Base-by-base conservation (phyloP, 225 moss, liverwort and hornwort genomes). In the Polytrichum commune region DNA sequence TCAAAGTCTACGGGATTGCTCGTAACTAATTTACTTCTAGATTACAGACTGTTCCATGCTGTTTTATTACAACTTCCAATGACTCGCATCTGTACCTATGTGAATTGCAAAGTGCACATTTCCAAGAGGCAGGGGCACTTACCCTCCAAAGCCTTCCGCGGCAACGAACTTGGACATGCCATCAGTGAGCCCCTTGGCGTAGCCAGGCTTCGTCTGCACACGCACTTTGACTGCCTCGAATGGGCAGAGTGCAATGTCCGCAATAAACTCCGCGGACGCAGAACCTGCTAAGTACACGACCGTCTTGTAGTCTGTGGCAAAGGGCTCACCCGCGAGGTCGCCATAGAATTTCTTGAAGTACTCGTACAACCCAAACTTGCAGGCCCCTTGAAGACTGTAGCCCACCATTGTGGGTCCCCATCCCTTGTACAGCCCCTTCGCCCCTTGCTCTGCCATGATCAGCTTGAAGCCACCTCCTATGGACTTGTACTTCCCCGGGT, bases 161-260 rank as follows among this genome's bases (percentile, higher is more conserved):
- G 80, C 79, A 35, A 93, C 66, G n/a, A 92, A 85, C 74, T 91
- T 97, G 0, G 90, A 68, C 68, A 93, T 86, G 66, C 93, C 96
- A 1, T 97, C 93, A 0, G 13, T 46, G 16, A 97, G 81, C 23
- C 93, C 96, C 0, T 85, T 85, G 27, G 96, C 92, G 68, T 88
- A 97, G 60, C 89, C 82, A 0, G 89, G 93, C 73, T 86, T 79
- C 0, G 96, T 97, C 75, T 97, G 93, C 18, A 97, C 88, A 8
- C 93, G 84, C 29, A 97, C 88, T 84, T 97, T 97, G 33, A 93
- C 80, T 22, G 93, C 96, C 80, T 97, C 96, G n/a, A 97, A 89
- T 18, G 96, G 96, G 5, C 93, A 97, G 4, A 97, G 61, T 29
- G 89, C 86, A 75, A 97, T 71, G 63, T 97, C 91, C 2, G 93